Evolutionary conservation across 257 asterid genomes (phyloP), one percentile per base, ranked within the genome.

Genomic region (Solanum pennellii): DNA sequence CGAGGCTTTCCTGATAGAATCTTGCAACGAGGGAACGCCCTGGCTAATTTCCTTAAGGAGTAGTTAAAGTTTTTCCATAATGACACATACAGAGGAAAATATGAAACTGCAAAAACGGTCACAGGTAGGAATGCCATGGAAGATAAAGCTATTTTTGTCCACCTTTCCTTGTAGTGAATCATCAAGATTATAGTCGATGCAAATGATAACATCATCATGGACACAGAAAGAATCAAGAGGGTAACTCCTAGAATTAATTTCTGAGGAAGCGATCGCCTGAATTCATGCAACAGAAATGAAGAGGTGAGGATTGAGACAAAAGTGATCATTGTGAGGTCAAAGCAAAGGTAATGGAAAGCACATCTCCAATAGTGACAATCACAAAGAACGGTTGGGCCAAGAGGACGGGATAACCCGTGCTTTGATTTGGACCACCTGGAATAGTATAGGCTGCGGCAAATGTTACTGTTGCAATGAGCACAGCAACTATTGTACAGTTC

Each of bases 391-490:
- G 42, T 12, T 73, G 44, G 35, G 60, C 77, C 13, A 71, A 39
- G 29, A 83, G 87, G 27, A 87, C 59, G 2, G 87, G 89, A 73
- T 83, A 83, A 52, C 89, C 79, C 5, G 87, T 87, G 68, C 77
- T 69, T 25, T 87, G 84, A 56, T 83, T 83, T 69, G 85, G 82
- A 25, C 89, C 87, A 27, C 89, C 87, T 52, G 85, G 89, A 3
- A 88, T 60, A 10, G 87, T 83, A 77, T 83, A 88, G 66, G 87
- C 89, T 83, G 89, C 89, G 29, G 87, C 89, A 88, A 83, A 88
- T 59, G 89, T 87, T 76, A 88, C 89, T 6, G 89, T 82, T 56
- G 87, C 87, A 72, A 87, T 87, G 21, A 87, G 84, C 59, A 87
- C 87, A 16, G 77, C 89, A 44, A 87, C 84, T 52, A 87, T 69